These are phyloP conservation scores for Choanephora cucurbitarum DNA, from an alignment of 371 early-diverging fungal species.

Conservation along the genomic window DNA sequence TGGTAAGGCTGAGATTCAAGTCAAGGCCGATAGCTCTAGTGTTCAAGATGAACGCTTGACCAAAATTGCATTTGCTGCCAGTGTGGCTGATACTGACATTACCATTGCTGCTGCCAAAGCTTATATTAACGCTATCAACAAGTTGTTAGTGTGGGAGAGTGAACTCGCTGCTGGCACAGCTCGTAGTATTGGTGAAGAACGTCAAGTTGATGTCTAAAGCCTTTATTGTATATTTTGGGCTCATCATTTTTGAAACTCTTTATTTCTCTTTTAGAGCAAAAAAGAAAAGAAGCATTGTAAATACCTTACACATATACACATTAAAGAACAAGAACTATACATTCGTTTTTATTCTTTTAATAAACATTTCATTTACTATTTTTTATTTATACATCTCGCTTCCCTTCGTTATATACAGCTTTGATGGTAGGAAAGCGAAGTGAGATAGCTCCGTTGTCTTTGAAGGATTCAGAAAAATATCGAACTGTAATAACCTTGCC, in stretches of 20 bases:
- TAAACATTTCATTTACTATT: too few relatives aligned
- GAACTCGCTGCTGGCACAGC: conserved; percentile 31
- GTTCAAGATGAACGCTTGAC: conserved; percentile 19
- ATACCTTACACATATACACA: neutral
- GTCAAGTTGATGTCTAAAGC: conserved; percentile 49
- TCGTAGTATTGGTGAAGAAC: conserved; percentile 43
- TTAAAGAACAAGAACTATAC: neutral
- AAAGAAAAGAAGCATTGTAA: neutral
- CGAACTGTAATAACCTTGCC: conserved; percentile 60
- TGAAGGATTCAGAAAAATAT: conserved; percentile 56
- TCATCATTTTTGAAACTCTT: too few relatives aligned
- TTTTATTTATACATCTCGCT: conserved; percentile 20
- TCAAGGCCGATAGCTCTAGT: conserved; percentile 40
- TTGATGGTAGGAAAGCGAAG: conserved; percentile 64
- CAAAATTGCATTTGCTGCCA: conserved; percentile 62
- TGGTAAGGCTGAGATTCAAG: conserved; percentile 82
- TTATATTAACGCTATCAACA: conserved; percentile 83
- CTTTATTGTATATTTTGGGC: too few relatives aligned
- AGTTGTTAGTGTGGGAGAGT: conserved; percentile 53
- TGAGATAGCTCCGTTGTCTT: conserved; percentile 33
- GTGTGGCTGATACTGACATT: conserved; percentile 82
- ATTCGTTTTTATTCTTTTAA: too few relatives aligned
- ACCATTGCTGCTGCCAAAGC: conserved; percentile 85
- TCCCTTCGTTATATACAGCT: conserved; percentile 50
- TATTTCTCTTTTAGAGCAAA: neutral